Base-by-base conservation (phyloP, 768 basidiomycete species). In the Serendipita sp. region DNA sequence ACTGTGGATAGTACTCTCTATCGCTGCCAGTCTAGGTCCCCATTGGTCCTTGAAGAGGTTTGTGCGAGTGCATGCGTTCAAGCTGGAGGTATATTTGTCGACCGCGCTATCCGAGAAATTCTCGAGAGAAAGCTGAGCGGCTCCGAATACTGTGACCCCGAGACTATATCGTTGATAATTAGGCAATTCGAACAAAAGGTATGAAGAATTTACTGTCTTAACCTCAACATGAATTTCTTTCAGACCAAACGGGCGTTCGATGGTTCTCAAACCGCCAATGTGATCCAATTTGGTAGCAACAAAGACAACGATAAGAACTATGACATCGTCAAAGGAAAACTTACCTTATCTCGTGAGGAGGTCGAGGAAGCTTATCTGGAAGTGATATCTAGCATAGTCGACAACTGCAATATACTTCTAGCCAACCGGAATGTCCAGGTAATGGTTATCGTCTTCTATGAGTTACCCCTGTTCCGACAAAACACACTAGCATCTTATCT, bases 181-280 rank as follows among this genome's bases (percentile, higher is more conserved):
- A 31, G 33, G 15, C 44, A 48, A 18, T 64, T 64, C 37, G 63
- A 64, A 2, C 18, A 23, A 52, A 52, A 52, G 48, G 48, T 52
- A 52, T 18, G 15, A 31, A 5, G 6, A 8, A 18, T 52, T 23
- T 23, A 23, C 23, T 23, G 23, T 23, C 23, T 1, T 23, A 23
- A 23, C 23, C 23, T 23, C 23, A 23, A 23, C 23, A 23, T 23
- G 23, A 23, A 23, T 1, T 13, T 13, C 44, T 8, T 53, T 10
- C 34, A 64, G 50, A 64, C 63, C 16, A 64, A 64, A 64, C 63
- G 63, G 4, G 33, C 37, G 4, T 64, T 64, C 63, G 37, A 64
- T 31, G 63, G 63, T 27, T 18, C 31, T 10, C 11, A 10, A 4
- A 37, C 34, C 23, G 34, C 48, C 10, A 11, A 13, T 33, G 48